Evolutionary conservation across 257 asterid genomes (phyloP).

Genomic region (Linderniella brevidens): DNA sequence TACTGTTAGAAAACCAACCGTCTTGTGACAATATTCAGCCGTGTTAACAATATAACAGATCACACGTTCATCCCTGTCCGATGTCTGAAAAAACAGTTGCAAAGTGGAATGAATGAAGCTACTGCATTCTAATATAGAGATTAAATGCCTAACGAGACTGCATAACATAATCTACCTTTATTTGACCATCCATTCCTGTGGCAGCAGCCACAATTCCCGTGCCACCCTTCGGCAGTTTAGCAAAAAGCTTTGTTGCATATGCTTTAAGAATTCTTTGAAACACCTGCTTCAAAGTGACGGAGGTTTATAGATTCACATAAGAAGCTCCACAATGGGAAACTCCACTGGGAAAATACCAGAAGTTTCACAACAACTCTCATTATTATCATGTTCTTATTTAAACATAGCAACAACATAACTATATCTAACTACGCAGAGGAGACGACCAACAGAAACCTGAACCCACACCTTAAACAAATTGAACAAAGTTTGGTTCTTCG

Average conservation of each 20-base stretch:
- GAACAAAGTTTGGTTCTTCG: constrained; percentile 72
- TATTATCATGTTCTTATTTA: too few species aligned
- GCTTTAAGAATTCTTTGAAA: constrained; percentile 86
- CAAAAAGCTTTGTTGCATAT: constrained; percentile 83
- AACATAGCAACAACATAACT: too few species aligned
- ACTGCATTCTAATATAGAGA: constrained; percentile 3
- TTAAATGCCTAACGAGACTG: too few species aligned
- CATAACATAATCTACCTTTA: constrained; percentile 36
- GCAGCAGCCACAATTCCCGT: constrained; percentile 99
- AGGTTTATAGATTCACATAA: too few species aligned
- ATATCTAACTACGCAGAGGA: too few species aligned
- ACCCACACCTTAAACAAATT: constrained; percentile 75
- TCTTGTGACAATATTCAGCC: constrained; percentile 96
- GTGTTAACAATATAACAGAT: constrained; percentile 95
- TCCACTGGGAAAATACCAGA: too few species aligned
- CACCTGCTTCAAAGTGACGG: constrained; percentile 24
- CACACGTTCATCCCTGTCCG: constrained; percentile 90
- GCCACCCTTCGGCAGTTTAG: constrained; percentile 91
- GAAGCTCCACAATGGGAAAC: too few species aligned
- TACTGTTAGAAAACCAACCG: constrained; percentile 37
- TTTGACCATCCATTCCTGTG: constrained; percentile 98
- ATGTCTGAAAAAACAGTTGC: constrained; percentile 48
- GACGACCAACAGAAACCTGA: constrained; percentile 1
- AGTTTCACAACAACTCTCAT: too few species aligned
- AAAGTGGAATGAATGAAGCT: background rate